Evolutionary conservation across 164 flowering plant species (phyloP), one percentile per base, ranked within the genome.

Genomic region (Cinnamomum micranthum): DNA sequence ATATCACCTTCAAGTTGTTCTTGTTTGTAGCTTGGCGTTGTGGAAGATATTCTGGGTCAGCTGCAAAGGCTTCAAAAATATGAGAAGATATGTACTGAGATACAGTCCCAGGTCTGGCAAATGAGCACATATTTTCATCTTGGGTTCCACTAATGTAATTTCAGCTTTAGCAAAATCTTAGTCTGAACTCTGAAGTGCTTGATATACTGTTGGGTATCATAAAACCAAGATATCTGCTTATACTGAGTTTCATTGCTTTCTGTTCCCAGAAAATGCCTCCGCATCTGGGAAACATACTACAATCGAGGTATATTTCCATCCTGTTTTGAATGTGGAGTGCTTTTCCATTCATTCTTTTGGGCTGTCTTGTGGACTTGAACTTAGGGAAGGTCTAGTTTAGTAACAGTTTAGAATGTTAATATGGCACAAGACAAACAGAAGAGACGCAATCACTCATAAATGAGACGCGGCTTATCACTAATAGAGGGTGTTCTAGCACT

Each of bases 41-140:
- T 95, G 77, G 88, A 88, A 77, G 93, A 89, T 84, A 74, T 79
- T 62, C 71, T 93, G 75, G 78, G 15, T 76, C 76, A 80, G 70
- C 77, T 81, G 71, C 85, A 85, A 82, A 93, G 83, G 82, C 80
- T 79, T 77, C 81, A 81, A 72, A 80, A 74, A 66, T 85, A 80
- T 71, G 85, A 86, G 73, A 73, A 73, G 69, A 80, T 90, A 52
- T 70, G 76, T 76, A 55, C 73, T 73, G 82, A 85, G 71, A 74
- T 87, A 65, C 80, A 77, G 75, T 83, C 86, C 75, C 86, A 90
- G 95, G 97, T 91, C 65, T 76, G 84, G 23, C 69, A 69, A 41
- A 47, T 58, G 11, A 73, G 27, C 15, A 24, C 50, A 47, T 17
- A 2, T 47, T 13, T 22, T 41, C 2, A n/a, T 59, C 27, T 59